Evolutionary conservation across 768 basidiomycete species (phyloP).

Genomic region (Amanita brunnescens): DNA sequence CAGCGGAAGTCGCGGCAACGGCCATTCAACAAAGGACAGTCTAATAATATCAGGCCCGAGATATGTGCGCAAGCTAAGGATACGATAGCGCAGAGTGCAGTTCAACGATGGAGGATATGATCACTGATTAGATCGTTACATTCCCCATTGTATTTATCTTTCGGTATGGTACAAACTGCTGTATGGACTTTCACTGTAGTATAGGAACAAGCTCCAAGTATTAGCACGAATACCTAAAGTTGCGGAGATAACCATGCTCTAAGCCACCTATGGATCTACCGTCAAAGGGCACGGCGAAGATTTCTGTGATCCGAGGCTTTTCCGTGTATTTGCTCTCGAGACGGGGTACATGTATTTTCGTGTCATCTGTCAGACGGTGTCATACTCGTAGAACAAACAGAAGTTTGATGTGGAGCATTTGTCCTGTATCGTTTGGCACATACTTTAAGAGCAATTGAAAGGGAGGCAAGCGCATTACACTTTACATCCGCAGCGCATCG

Average conservation of each 20-base stretch:
- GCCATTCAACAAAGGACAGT: background rate
- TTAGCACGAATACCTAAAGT: background rate
- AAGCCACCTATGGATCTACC: too few relatives aligned
- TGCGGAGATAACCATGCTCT: too few relatives aligned
- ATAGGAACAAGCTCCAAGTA: background rate
- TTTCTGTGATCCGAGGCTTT: background rate
- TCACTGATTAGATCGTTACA: background rate
- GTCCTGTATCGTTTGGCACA: too few relatives aligned
- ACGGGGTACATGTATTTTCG: background rate
- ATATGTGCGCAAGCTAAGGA: background rate
- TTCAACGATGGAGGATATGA: background rate
- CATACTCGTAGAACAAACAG: too few relatives aligned
- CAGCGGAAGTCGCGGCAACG: slow-evolving; percentile 6
- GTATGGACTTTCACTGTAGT: background rate
- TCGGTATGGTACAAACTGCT: background rate
- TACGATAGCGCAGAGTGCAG: background rate
- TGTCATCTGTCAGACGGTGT: background rate
- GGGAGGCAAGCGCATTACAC: too few relatives aligned
- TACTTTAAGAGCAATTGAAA: too few relatives aligned
- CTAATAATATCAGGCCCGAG: background rate
- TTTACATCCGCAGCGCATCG: too few relatives aligned
- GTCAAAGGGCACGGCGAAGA: too few relatives aligned
- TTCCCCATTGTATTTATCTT: background rate
- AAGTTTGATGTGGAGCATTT: too few relatives aligned
- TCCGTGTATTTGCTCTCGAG: too few relatives aligned